These are phyloP conservation scores for Closterium sp. DNA, from an alignment of 139 green algal species.

Conservation along the genomic window DNA sequence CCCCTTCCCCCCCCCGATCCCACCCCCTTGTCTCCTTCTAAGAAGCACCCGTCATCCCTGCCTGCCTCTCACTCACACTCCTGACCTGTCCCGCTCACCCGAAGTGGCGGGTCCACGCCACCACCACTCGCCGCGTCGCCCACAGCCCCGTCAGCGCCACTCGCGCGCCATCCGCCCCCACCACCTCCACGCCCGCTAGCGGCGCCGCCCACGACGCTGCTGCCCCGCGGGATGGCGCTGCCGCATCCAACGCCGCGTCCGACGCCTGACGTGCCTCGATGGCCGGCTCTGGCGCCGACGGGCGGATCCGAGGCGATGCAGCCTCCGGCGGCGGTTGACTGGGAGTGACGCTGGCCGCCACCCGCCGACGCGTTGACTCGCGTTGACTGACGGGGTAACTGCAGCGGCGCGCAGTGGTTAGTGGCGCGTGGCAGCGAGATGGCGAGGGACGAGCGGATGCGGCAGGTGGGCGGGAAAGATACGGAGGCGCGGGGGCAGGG, in stretches of 20 bases:
- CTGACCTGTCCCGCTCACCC: no score
- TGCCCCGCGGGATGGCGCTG: not conserved
- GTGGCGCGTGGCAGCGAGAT: no score
- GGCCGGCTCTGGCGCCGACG: not conserved
- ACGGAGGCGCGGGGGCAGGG: no score
- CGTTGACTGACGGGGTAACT: not conserved
- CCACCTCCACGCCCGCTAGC: constrained; percentile 11
- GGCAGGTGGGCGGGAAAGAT: no score
- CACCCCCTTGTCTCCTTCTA: no score
- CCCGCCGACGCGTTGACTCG: not conserved
- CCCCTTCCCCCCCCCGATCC: no score
- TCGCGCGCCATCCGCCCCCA: not conserved
- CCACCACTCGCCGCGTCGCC: not conserved
- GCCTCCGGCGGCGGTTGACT: not conserved
- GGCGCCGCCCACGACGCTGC: not conserved
- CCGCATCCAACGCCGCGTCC: not conserved
- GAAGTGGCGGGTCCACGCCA: constrained; percentile 20
- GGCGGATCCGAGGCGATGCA: not conserved
- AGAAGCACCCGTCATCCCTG: no score
- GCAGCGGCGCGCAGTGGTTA: not conserved
- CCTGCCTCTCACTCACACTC: no score
- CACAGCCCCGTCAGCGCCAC: not conserved
- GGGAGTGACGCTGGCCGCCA: not conserved
- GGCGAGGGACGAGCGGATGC: no score
- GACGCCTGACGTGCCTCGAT: not conserved